phyloP scores from a whole-genome alignment of 2,329 filamentous ascomycete genomes.

The Pestalotiopsis sp. region DNA sequence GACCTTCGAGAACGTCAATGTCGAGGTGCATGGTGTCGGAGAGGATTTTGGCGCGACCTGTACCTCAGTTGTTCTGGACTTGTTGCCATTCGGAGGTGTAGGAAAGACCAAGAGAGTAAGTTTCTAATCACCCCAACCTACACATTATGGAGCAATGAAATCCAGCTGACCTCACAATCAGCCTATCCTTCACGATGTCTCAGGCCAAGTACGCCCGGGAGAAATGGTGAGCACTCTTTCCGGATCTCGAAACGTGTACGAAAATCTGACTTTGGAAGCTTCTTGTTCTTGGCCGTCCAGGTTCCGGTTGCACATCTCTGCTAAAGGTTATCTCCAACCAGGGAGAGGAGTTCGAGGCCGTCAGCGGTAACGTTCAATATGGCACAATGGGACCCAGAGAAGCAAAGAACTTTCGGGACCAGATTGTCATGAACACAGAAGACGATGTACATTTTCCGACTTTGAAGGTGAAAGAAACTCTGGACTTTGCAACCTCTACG shows the following conservation, averaged over 20 bases:
- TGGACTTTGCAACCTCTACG: slow-evolving; percentile 61
- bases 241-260: slow-evolving; percentile 51
- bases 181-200: no score
- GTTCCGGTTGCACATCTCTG: slow-evolving; percentile 55
- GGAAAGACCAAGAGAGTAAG: no score
- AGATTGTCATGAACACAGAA: slow-evolving; percentile 66
- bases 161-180: no score
- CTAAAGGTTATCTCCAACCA: slow-evolving; percentile 57
- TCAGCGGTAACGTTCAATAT: not conserved
- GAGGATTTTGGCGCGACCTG: no score
- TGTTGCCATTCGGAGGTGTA: no score
- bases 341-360: slow-evolving; percentile 42
- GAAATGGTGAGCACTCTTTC: slow-evolving; percentile 23
- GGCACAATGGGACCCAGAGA: slow-evolving; percentile 39
- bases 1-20: no score
- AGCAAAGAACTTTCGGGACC: slow-evolving; percentile 55
- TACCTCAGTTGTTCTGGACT: no score
- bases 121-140: no score
- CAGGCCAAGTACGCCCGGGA: no score
- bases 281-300: slow-evolving; percentile 44
- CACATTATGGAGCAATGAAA: no score
- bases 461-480: slow-evolving; percentile 62
- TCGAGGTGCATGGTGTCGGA: no score
- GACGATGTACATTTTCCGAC: slow-evolving; percentile 64
- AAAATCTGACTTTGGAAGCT: slow-evolving; percentile 48